Conservation (phyloP, 495 filamentous ascomycete species). For the Pseudoneurospora amorphoporcata region DNA sequence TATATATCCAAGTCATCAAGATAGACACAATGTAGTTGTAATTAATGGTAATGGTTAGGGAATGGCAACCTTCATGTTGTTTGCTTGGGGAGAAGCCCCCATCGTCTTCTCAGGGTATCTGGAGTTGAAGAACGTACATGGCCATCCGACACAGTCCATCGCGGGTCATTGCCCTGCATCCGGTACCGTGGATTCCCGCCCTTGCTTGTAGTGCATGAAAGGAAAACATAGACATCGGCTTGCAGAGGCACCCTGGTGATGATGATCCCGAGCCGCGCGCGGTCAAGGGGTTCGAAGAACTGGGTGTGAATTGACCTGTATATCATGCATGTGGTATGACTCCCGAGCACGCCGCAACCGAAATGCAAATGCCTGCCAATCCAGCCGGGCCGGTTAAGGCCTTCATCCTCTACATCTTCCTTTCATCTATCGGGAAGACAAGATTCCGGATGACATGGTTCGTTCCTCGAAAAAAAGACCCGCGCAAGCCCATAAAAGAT, state of each 20-base stretch:
- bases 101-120: background rate
- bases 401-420: conserved; percentile 13
- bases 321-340: conserved; percentile 30
- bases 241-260: background rate
- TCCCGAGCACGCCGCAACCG: conserved; percentile 29
- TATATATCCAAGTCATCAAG: background rate
- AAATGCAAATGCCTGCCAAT: conserved; percentile 30
- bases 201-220: background rate
- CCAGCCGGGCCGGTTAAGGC: conserved; percentile 18
- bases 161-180: background rate
- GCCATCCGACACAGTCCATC: background rate
- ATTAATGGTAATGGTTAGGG: background rate
- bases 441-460: conserved; percentile 18
- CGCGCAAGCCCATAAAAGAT: conserved; percentile 15
- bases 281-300: conserved; percentile 21
- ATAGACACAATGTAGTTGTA: background rate
- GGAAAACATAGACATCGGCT: background rate
- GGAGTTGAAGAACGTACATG: background rate
- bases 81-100: background rate
- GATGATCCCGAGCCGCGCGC: background rate
- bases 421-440: conserved; percentile 14
- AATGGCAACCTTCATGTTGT: background rate
- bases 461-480: conserved; percentile 17
- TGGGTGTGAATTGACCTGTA: conserved; percentile 29
- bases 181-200: background rate